These are phyloP conservation scores for Pythium phragmitis DNA, from an alignment of 352 stramenopile genomes.

Conservation along the genomic window DNA sequence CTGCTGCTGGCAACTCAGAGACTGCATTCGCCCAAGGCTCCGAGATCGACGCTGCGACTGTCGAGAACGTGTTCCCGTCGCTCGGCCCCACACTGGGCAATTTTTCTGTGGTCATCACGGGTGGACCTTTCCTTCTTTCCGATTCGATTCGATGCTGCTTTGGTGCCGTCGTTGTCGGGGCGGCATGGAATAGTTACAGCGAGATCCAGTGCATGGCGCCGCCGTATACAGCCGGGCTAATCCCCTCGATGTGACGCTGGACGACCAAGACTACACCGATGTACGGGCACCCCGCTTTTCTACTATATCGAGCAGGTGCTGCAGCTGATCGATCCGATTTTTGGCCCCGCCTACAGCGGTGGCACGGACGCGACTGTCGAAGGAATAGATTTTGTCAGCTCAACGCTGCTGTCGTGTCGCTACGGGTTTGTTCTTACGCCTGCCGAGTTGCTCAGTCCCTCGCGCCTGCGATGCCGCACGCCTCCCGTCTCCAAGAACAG, in stretches of 20 bases:
- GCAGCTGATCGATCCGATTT: constrained; percentile 77
- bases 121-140: constrained; percentile 73
- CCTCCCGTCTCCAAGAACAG: constrained; percentile 66
- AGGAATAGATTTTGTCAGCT: constrained; percentile 89
- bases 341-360: constrained; percentile 75
- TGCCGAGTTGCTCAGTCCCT: constrained; percentile 76
- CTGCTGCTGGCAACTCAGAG: neutral
- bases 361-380: constrained; percentile 86
- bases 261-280: constrained; percentile 91
- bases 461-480: constrained; percentile 78
- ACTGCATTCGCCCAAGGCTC: neutral
- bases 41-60: constrained; percentile 13
- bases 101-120: constrained; percentile 83
- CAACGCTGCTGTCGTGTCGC: constrained; percentile 76
- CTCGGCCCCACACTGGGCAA: constrained; percentile 80
- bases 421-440: constrained; percentile 87
- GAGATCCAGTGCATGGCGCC: constrained; percentile 83
- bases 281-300: constrained; percentile 53
- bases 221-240: constrained; percentile 56
- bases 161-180: constrained; percentile 59
- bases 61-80: constrained; percentile 71
- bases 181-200: constrained; percentile 58
- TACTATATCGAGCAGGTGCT: constrained; percentile 86
- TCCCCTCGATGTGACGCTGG: constrained; percentile 88
- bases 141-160: constrained; percentile 87